Evolutionary conservation across 495 filamentous ascomycete genomes (phyloP), one percentile per base, ranked within the genome.

Genomic region (Neurospora sp.): DNA sequence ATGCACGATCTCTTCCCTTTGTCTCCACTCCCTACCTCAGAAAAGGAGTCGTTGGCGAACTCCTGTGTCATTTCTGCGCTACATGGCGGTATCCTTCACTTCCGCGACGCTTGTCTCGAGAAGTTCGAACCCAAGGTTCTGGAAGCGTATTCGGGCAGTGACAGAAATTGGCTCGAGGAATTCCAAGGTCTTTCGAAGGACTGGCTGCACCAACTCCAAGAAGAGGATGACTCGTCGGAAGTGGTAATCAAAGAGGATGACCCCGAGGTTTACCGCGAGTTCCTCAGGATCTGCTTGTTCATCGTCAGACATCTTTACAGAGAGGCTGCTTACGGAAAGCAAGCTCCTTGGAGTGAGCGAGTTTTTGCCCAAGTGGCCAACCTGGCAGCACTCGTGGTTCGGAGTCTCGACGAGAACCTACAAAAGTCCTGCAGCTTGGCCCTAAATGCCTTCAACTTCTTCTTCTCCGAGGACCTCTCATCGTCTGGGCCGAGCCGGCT

Each of bases 401-500:
- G 74, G 35, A 76, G 39, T 20, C 72, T 81, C 5, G 72, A 74
- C 22, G 78, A 80, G 17, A 41, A 75, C 40, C 69, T 75, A n/a
- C 79, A 81, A 48, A 61, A 68, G 39, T 74, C 77, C 17, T 79
- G 75, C 69, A 73, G 72, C 10, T 38, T 81, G 53, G 78, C 78
- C 16, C 44, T 70, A 1, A 73, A 81, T 53, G 82, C 80, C 6
- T 83, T 84, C 27, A 69, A 69, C 38, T 76, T 81, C 20, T 85
- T 84, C 59, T 74, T 72, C 16, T 42, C 16, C 9, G 4, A 69
- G 17, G 31, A 70, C 1, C 37, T 68, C 27, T 10, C 48, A 8
- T 1, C 37, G 14, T 39, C 40, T 4, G 22, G 20, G 17, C 53
- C 53, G 27, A 61, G 53, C 27, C 35, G 27, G 6, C 14, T 61